Evolutionary conservation across 2,329 filamentous ascomycete genomes (phyloP), one percentile per base, ranked within the genome.

Genomic region (Pezicula carpinea): DNA sequence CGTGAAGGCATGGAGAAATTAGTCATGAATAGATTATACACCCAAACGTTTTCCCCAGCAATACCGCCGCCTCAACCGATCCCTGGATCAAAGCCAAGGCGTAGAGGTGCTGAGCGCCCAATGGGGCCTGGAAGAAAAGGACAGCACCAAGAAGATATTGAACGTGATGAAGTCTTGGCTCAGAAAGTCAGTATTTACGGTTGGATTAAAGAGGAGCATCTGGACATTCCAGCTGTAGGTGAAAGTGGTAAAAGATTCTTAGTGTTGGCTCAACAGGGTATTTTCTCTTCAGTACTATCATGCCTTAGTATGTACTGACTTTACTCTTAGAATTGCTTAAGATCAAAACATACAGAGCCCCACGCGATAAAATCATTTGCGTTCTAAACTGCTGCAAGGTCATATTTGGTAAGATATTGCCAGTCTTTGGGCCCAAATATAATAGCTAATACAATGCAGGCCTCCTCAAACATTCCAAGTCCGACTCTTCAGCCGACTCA

Each of bases 311-410:
- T 11, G 13, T 44, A 21, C 53, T 61, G 46, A 74, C 60, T 22
- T 19, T 50, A 13, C 39, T 26, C n/a, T 15, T 62, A 89, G 93
- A 99, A 67, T 74, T 99, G 13, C 71, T 95, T 32, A 99, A 99
- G 66, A 96, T 99, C 62, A 95, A 92, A 62, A 93, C 88, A 7
- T 99, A 99, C 64, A 82, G 95, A 56, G 93, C 93, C n/a, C 93
- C 93, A 4, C 76, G 93, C 58, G 93, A 99, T 72, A 99, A 99
- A 69, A 93, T 99, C 46, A 97, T 99, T 42, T 99, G 93, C 66
- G 89, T 97, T 39, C 72, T 99, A 47, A 99, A 99, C 69, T 96
- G 91, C 70, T 99, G 93, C 79, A 99, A 99, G 69, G 95, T 99
- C 53, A 97, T 99, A 53, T 97, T 99, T 67, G 93, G 87, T 89